These are phyloP conservation scores for Phialemonium atrogriseum DNA, from an alignment of 2,329 filamentous ascomycete genomes.

Conservation along the genomic window DNA sequence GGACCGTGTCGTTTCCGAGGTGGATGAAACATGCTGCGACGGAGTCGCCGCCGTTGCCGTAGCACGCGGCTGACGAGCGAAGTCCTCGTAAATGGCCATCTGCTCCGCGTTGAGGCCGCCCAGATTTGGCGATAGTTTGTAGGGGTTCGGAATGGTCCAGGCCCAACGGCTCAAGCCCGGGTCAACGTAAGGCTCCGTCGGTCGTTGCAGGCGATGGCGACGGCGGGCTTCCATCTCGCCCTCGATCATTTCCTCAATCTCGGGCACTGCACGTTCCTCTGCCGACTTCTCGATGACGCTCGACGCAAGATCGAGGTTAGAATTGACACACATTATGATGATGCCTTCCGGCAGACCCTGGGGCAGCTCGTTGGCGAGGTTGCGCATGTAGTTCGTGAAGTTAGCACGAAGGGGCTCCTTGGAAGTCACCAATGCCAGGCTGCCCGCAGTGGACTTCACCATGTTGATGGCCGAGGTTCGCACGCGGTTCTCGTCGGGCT, in stretches of 20 bases:
- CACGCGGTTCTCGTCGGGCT: conserved; percentile 80
- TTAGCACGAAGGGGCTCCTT: conserved; percentile 95
- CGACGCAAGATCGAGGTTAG: conserved; percentile 90
- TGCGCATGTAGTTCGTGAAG: conserved; percentile 92
- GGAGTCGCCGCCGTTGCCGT: conserved; percentile 44
- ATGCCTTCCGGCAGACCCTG: conserved; percentile 87
- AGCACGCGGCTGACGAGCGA: conserved; percentile 74
- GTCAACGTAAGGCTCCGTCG: conserved; percentile 79
- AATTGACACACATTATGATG: conserved; percentile 97
- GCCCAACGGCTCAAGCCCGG: conserved; percentile 81
- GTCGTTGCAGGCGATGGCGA: conserved; percentile 64
- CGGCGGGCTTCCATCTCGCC: conserved; percentile 69
- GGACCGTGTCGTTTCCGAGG: conserved; percentile 52
- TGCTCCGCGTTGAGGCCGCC: conserved; percentile 81
- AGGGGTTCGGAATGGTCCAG: conserved; percentile 87
- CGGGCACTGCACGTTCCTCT: conserved; percentile 83
- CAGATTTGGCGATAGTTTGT: conserved; percentile 65
- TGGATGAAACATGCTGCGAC: conserved; percentile 46
- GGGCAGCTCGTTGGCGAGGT: conserved; percentile 57
- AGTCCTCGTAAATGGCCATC: conserved; percentile 93
- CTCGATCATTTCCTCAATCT: conserved; percentile 92
- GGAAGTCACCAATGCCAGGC: conserved; percentile 91
- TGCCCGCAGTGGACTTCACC: conserved; percentile 90
- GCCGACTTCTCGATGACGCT: conserved; percentile 92
- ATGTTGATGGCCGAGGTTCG: conserved; percentile 84